A percentile compares a stretch with the other conserved stretches of the same genome.
These are phyloP conservation scores for Helotiales sp. DNA, from an alignment of 2,329 filamentous ascomycete genomes.

Conservation along the genomic window DNA sequence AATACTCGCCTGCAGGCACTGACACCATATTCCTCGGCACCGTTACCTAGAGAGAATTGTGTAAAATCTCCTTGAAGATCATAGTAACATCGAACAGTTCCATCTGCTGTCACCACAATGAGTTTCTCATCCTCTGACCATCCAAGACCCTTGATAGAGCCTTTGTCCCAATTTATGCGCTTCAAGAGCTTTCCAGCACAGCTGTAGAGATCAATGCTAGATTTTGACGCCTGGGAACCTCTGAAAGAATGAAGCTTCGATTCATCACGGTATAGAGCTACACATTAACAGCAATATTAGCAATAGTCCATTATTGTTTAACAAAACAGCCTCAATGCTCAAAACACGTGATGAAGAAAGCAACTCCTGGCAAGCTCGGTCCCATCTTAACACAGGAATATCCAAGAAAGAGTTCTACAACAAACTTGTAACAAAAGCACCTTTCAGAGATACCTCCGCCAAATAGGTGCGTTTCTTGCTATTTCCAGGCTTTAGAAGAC, in stretches of 20 bases:
- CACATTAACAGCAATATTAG: not conserved
- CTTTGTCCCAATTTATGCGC: constrained; percentile 88
- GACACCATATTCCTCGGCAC: constrained; percentile 85
- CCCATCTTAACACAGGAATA: not conserved
- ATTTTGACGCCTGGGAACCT: constrained; percentile 69
- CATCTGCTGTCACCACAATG: constrained; percentile 84
- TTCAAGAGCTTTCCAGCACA: constrained; percentile 86
- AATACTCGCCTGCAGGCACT: constrained; percentile 64
- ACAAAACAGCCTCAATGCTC: not conserved
- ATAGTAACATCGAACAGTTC: constrained; percentile 83
- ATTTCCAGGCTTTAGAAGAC: not conserved
- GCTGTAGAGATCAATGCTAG: constrained; percentile 92
- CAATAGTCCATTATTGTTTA: not conserved
- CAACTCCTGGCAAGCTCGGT: not conserved
- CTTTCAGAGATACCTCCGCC: not conserved
- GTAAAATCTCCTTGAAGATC: constrained; percentile 94
- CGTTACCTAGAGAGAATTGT: constrained; percentile 88
- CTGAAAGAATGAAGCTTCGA: constrained; percentile 79
- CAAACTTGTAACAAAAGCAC: not conserved
- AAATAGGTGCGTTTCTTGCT: not conserved
- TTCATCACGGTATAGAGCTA: constrained; percentile 88
- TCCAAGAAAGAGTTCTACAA: too few species aligned
- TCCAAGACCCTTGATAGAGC: constrained; percentile 80
- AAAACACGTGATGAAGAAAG: not conserved
- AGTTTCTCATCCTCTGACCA: constrained; percentile 97